phyloP scores from a whole-genome alignment of 306 rosid species.

The Prunus dulcis region DNA sequence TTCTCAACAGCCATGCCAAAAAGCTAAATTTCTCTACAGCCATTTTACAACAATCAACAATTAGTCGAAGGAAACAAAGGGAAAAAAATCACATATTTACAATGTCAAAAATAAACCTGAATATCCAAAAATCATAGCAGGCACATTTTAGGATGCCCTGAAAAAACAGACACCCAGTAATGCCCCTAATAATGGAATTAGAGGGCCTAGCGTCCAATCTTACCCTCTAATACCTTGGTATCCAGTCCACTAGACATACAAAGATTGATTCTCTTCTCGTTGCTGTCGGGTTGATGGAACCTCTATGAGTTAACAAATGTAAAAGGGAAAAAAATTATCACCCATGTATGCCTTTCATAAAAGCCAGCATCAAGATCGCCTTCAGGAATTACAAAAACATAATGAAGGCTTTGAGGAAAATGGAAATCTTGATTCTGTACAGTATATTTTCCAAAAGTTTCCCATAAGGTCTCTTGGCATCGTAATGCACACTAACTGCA shows the following conservation, averaged over 20 bases:
- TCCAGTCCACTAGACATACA: conserved; percentile 9
- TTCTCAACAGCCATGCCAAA: conserved; percentile 20
- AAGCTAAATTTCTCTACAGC: conserved; percentile 38
- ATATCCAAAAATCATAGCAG: background rate
- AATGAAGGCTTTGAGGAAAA: conserved; percentile 43
- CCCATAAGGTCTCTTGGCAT: conserved; percentile 36
- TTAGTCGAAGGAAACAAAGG: background rate
- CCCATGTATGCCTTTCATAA: conserved; percentile 41
- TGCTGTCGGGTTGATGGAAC: conserved; percentile 24
- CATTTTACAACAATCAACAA: conserved; percentile 54
- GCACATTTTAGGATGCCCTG: conserved; percentile 47
- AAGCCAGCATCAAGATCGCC: conserved; percentile 46
- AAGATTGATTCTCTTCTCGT: conserved; percentile 5
- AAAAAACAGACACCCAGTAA: conserved; percentile 59
- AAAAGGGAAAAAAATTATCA: conserved; percentile 7
- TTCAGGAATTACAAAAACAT: conserved; percentile 44
- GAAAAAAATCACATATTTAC: conserved; percentile 44
- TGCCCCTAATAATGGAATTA: conserved; percentile 29
- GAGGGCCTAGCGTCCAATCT: conserved; percentile 5
- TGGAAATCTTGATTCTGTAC: conserved; percentile 60
- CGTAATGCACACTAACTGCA: conserved; percentile 43
- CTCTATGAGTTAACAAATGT: conserved; percentile 40
- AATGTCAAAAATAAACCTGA: conserved; percentile 18
- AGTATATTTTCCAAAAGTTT: conserved; percentile 46
- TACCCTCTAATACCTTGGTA: conserved; percentile 1